Base-by-base conservation (phyloP, 1,284 basidiomycete species). In the Rhizoctonia solani region DNA sequence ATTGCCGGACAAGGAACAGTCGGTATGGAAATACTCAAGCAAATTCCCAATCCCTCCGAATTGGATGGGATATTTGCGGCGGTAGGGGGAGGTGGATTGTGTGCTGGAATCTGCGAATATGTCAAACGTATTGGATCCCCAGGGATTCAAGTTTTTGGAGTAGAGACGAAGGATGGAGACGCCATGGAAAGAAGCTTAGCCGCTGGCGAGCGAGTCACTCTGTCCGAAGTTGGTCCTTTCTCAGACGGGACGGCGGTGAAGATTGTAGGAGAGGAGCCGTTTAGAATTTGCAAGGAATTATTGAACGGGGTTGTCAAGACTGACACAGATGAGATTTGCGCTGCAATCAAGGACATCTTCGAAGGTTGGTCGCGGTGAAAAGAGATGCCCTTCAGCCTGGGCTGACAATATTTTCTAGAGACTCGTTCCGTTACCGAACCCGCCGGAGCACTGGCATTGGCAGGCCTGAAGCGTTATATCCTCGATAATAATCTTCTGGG, bases 181-280 rank as follows among this genome's bases (percentile, higher is more conserved):
- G 95, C 95, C 1, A 94, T 99, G 88, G 85, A 85, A 13, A 82
- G 83, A 74, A 95, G 92, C 76, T 76, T 94, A 72, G 83, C 82
- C 70, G 84, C 83, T 66, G 93, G 94, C 5, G 83, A 93, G 72
- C 83, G 95, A 29, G 87, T 97, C 0, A 87, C 88, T 9, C 80
- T 99, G 67, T 78, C 83, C 29, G 97, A 99, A 75, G 95, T 98
- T 1, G 97, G 97, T 4, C 90, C 95, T 1, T 99, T 99, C 76
- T 91, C 90, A 68, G 97, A 99, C 76, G 97, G 97, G n/a, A 99
- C 97, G 0, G 97, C 97, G 0, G 97, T 99, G n/a, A 89, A 92
- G 75, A 85, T 96, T 53, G 95, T 99, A 0, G 97, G 97, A 9
- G 91, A 90, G 76, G 97, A 99, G 76, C 89, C 93, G 1, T 98